These are phyloP conservation scores for Singerocomus rubriflavus DNA, from an alignment of 1,284 basidiomycete genomes.

Conservation along the genomic window DNA sequence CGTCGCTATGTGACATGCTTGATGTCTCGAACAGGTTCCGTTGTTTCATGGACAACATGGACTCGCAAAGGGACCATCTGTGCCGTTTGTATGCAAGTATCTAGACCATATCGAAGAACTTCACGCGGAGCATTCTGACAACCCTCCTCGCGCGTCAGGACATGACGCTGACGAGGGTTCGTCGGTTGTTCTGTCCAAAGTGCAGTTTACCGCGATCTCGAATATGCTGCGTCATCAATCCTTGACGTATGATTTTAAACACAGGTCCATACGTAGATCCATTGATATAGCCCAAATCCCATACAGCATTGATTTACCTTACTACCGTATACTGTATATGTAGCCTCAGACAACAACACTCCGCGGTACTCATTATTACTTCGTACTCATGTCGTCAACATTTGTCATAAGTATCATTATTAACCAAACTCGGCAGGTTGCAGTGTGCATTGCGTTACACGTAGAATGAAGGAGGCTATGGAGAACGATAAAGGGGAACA, in stretches of 20 bases:
- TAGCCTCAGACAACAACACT: too few relatives aligned
- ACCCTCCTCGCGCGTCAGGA: conserved; percentile 23
- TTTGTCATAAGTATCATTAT: conserved; percentile 15
- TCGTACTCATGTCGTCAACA: conserved; percentile 11
- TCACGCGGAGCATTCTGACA: conserved; percentile 44
- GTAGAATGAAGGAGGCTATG: conserved; percentile 13
- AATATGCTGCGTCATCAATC: conserved; percentile 59
- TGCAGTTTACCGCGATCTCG: conserved; percentile 48
- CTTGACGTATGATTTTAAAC: conserved; percentile 46
- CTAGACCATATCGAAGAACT: conserved; percentile 59
- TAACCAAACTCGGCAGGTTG: conserved; percentile 31
- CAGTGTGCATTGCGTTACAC: conserved; percentile 32
- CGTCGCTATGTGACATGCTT: conserved; percentile 50
- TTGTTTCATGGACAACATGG: conserved; percentile 52
- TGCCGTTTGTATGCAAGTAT: conserved; percentile 65
- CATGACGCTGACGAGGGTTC: conserved; percentile 40
- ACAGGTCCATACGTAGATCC: conserved; percentile 46
- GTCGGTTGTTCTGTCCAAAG: conserved; percentile 47
- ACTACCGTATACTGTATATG: background rate
- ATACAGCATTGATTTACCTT: background rate
- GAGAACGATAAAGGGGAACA: background rate
- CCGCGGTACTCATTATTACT: background rate
- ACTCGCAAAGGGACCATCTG: conserved; percentile 54
- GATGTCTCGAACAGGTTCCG: conserved; percentile 58
- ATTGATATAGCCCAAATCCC: conserved; percentile 36